Evolutionary conservation across 2,329 filamentous ascomycete species (phyloP), one percentile per base, ranked within the genome.

Genomic region (Aspergillus sclerotialis): DNA sequence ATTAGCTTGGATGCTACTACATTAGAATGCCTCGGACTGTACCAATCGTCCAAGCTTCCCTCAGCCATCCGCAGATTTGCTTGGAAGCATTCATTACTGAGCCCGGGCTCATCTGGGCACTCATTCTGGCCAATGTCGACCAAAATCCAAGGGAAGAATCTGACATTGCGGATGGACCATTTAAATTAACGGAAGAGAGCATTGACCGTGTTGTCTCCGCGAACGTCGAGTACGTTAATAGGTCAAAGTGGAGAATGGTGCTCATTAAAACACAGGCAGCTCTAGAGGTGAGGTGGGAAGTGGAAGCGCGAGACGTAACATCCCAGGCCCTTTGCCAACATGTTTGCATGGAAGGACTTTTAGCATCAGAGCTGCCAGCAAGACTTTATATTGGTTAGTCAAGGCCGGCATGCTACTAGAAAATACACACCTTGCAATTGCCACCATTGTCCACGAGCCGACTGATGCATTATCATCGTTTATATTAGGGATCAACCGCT

Each of bases 11-110:
- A 27, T 9, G 7, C n/a, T 4, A 17, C 5, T 23, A 4, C 15
- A 35, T 28, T 17, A 24, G 16, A 21, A 31, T 13, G 35, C 59
- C n/a, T n/a, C n/a, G n/a, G n/a, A n/a, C n/a, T 74, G 56, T 68
- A 90, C 85, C 80, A 44, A 88, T 83, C 45, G 79, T 80, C 88
- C 90, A 98, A 49, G 75, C 81, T 21, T 79, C 74, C 48, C 88
- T 80, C 1, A 92, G 59, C 92, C 92, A 98, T 48, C 79, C 73
- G 36, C 92, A 75, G 23, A 92, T 73, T 48, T 84, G 77, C 43
- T 78, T 82, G 24, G 78, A 80, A 3, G 80, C 82, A 25, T 70
- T 69, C 45, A 80, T 75, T 44, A 76, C 84, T 23, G 76, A 75
- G 38, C 76, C 80, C 2, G 85, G 82, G 28, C 82, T 77, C 48